phyloP scores from a whole-genome alignment of 352 stramenopile genomes.

The Pythium aristosporum region DNA sequence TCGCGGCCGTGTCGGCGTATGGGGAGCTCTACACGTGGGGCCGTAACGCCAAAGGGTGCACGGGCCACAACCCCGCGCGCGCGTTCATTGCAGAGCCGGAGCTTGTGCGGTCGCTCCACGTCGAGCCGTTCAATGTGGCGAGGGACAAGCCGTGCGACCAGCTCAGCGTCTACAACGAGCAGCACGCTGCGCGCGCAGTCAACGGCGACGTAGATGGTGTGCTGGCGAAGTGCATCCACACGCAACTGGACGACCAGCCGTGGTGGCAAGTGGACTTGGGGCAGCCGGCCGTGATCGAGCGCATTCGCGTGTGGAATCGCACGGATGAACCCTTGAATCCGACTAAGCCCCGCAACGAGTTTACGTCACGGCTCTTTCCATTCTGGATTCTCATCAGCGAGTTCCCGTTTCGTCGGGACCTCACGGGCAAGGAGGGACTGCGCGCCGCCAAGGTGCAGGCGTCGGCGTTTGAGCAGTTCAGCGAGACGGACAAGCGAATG shows the following conservation, averaged over 20 bases:
- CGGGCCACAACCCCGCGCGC: slow-evolving; percentile 65
- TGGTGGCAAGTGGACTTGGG: slow-evolving; percentile 94
- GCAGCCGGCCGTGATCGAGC: slow-evolving; percentile 71
- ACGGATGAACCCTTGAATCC: slow-evolving; percentile 85
- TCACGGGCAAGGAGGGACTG: slow-evolving; percentile 80
- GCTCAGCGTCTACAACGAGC: slow-evolving; percentile 91
- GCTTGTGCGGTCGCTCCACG: slow-evolving; percentile 78
- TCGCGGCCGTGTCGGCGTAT: slow-evolving; percentile 81
- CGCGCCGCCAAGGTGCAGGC: slow-evolving; percentile 80
- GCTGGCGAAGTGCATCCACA: slow-evolving; percentile 82
- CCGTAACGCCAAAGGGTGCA: slow-evolving; percentile 88
- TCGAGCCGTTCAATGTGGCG: slow-evolving; percentile 89
- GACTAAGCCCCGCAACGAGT: slow-evolving; percentile 72
- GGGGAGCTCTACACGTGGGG: slow-evolving; percentile 94
- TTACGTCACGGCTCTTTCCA: slow-evolving; percentile 82
- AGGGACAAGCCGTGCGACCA: slow-evolving; percentile 71
- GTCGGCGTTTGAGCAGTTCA: slow-evolving; percentile 79
- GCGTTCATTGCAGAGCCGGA: slow-evolving; percentile 76
- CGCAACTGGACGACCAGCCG: slow-evolving; percentile 88
- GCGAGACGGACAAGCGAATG: slow-evolving; percentile 59
- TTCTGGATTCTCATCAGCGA: slow-evolving; percentile 93
- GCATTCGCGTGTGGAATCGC: slow-evolving; percentile 90
- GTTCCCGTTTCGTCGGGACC: slow-evolving; percentile 73
- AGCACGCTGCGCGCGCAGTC: slow-evolving; percentile 76
- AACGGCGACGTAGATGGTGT: slow-evolving; percentile 75